Evolutionary conservation across 179 eudicot genomes (phyloP).

Genomic region (Silene coronaria): DNA sequence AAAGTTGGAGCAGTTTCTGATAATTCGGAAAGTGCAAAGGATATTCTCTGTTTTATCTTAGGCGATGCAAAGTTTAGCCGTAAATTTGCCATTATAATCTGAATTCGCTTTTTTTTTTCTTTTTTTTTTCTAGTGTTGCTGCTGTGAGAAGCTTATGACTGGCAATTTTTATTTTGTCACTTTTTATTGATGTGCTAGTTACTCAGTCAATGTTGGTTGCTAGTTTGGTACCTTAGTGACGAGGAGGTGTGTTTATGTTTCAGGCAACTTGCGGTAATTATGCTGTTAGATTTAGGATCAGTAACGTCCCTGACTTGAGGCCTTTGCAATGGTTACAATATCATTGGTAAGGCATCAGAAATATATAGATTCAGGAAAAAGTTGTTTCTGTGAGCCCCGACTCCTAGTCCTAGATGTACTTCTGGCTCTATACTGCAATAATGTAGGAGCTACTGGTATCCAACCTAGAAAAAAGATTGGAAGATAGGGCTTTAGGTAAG

Average conservation of each 20-base stretch:
- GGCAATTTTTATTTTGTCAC: not conserved
- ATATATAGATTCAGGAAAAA: constrained; percentile 51
- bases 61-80: too few relatives aligned
- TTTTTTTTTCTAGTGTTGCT: not conserved
- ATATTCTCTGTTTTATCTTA: too few relatives aligned
- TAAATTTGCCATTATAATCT: not conserved
- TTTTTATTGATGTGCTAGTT: not conserved
- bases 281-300: constrained; percentile 52
- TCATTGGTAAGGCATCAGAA: constrained; percentile 58
- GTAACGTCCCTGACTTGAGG: constrained; percentile 71
- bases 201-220: not conserved
- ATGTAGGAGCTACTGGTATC: constrained; percentile 27
- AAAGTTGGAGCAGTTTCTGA: too few relatives aligned
- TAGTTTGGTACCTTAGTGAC: not conserved
- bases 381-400: constrained; percentile 73
- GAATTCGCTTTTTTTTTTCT: too few relatives aligned
- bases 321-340: constrained; percentile 66
- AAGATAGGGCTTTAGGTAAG: constrained; percentile 32
- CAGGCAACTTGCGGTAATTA: constrained; percentile 71
- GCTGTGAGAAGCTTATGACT: not conserved
- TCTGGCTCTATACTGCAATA: constrained; percentile 41
- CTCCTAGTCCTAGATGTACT: constrained; percentile 55
- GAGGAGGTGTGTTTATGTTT: constrained; percentile 5
- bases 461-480: constrained; percentile 21
- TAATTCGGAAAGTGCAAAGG: too few relatives aligned